These are phyloP conservation scores for Saccharomycopsis guyanensis DNA, from an alignment of 805 yeast genomes.

Conservation along the genomic window DNA sequence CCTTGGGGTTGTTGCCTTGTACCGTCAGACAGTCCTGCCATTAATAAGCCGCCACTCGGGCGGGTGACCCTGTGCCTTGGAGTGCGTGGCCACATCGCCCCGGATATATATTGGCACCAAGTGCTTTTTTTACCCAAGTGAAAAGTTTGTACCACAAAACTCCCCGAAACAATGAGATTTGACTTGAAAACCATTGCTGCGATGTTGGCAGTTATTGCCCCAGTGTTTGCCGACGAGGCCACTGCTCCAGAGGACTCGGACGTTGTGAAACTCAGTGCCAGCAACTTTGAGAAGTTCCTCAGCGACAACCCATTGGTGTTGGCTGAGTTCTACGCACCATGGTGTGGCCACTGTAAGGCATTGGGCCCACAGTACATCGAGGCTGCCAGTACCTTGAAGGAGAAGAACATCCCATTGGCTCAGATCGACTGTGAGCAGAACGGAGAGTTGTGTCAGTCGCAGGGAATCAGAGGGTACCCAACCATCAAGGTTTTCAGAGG, in stretches of 20 bases:
- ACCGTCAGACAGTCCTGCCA: not conserved
- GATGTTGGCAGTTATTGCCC: conserved; percentile 32
- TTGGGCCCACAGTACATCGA: conserved; percentile 72
- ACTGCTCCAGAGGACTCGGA: conserved; percentile 77
- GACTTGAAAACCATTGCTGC: conserved; percentile 33
- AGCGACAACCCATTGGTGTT: conserved; percentile 68
- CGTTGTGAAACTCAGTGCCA: conserved; percentile 70
- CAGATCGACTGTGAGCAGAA: conserved; percentile 84
- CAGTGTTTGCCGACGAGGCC: conserved; percentile 43
- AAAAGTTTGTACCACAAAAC: not conserved
- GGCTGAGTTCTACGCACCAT: conserved; percentile 88
- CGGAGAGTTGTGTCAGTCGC: conserved; percentile 58
- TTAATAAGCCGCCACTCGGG: not conserved
- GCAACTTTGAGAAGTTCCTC: conserved; percentile 58
- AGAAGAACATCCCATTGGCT: conserved; percentile 61
- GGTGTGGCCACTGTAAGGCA: conserved; percentile 96
- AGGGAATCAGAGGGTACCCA: conserved; percentile 76
- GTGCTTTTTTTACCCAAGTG: too few relatives aligned
- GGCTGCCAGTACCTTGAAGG: conserved; percentile 61
- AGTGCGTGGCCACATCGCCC: too few relatives aligned
- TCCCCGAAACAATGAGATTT: conserved; percentile 30
- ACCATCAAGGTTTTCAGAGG: conserved; percentile 70
- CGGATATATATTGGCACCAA: too few relatives aligned
- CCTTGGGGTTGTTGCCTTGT: too few relatives aligned
- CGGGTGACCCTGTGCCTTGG: too few relatives aligned